phyloP scores from a whole-genome alignment of 2,329 filamentous ascomycete species.

The Ophiostoma populinum region DNA sequence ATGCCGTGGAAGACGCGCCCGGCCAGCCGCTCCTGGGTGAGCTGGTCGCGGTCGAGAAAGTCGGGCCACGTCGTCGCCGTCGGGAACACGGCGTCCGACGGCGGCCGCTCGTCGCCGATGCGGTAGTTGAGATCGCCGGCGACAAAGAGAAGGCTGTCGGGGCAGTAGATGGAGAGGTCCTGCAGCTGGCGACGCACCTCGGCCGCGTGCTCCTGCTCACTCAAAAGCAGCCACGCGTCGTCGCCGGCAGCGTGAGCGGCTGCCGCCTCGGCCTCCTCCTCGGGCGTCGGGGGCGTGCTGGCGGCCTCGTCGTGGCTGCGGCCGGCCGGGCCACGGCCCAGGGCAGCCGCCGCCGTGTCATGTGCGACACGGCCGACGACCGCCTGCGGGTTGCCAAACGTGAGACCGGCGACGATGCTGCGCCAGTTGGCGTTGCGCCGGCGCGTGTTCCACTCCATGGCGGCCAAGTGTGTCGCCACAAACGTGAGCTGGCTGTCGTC shows the following conservation, averaged over 20 bases:
- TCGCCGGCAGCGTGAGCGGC: conserved; percentile 9
- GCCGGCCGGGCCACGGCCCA: conserved; percentile 6
- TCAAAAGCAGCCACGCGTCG: conserved; percentile 19
- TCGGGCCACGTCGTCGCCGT: conserved; percentile 44
- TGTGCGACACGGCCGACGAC: conserved; percentile 12
- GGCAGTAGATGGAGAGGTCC: conserved; percentile 53
- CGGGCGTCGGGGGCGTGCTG: conserved; percentile 10
- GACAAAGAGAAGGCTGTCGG: conserved; percentile 64
- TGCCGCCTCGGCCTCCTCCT: conserved; percentile 21
- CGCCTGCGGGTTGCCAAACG: conserved; percentile 45
- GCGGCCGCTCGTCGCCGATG: conserved; percentile 50
- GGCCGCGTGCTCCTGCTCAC: conserved; percentile 8
- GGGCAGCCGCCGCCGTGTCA: neutral
- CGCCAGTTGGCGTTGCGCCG: conserved; percentile 79
- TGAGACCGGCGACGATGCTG: conserved; percentile 59
- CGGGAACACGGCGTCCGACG: conserved; percentile 43
- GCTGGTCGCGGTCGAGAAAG: conserved; percentile 62
- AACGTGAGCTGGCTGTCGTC: conserved; percentile 57
- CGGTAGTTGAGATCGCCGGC: conserved; percentile 93
- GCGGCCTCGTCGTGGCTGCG: conserved; percentile 11
- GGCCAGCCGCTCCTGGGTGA: conserved; percentile 51
- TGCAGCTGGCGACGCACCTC: conserved; percentile 22
- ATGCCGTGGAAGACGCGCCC: conserved; percentile 64
- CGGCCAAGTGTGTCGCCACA: conserved; percentile 72
- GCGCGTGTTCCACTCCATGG: conserved; percentile 64